Evolutionary conservation across 2,329 filamentous ascomycete species (phyloP), one percentile per base, ranked within the genome.

Genomic region (Ceratocystis huliohia): DNA sequence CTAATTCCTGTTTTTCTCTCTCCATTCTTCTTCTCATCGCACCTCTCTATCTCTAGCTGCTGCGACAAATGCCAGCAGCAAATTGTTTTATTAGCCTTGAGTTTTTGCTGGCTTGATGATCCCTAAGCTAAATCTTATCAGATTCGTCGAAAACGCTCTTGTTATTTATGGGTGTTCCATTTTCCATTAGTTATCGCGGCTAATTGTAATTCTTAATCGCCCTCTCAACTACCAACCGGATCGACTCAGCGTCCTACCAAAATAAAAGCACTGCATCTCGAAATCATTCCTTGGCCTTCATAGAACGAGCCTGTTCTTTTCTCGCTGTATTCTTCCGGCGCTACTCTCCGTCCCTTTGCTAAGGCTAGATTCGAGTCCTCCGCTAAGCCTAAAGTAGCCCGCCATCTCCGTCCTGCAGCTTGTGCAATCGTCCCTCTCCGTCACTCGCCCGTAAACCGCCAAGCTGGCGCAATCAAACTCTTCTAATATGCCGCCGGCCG

Each of bases 391-490:
- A 41, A 10, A 37, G 33, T 4, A 37, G 10, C 33, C 8, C 45
- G 45, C 48, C 48, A 22, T 22, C 48, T 13, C 48, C 28, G 30
- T 20, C 48, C 25, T 41, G 37, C 30, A 7, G 30, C 30, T 33
- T 33, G 30, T 33, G 30, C 37, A 41, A 15, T 41, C 37, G 3
- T 41, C 28, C 13, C 22, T 28, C 30, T 64, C 30, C 45, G 20
- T 10, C 41, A 20, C 22, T 25, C 59, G 59, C 2, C 10, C 33
- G 20, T 44, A 56, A 41, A 20, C 37, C 59, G 61, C 20, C 63
- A 64, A 48, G 7, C 65, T 68, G 66, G 48, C 66, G 48, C 64
- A 56, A 63, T 48, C 64, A 57, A 61, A 48, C 13, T 65, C 66
- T 10, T 50, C 46, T 15, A 45, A 66, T 33, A 61, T 64, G 37